A percentile compares a stretch with the other conserved stretches of the same genome.
These are phyloP conservation scores for Ophiocordyceps camponoti-saundersi DNA, from an alignment of 2,329 filamentous ascomycete genomes.

Conservation along the genomic window DNA sequence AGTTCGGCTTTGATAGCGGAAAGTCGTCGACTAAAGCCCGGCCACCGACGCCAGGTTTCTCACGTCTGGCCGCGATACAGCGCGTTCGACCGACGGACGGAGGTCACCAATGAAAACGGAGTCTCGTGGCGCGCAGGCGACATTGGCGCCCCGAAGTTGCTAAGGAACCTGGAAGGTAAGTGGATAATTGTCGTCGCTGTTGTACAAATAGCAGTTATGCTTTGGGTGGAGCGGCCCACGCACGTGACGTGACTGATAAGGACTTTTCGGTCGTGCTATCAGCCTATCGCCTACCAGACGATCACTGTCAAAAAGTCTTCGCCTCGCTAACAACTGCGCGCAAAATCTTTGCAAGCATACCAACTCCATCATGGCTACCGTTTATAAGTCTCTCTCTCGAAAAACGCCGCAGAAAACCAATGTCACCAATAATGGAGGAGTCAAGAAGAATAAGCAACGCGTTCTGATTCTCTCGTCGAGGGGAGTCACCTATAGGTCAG, in stretches of 20 bases:
- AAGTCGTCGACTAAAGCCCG: not conserved
- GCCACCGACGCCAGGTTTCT: not conserved
- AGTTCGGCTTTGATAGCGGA: not conserved
- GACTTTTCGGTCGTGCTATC: no score
- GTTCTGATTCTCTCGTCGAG: constrained; percentile 84
- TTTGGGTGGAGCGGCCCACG: not conserved
- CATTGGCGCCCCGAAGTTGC: not conserved
- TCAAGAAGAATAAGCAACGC: constrained; percentile 51
- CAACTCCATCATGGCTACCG: constrained; percentile 36
- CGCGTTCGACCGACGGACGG: not conserved
- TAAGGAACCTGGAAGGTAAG: not conserved
- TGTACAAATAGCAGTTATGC: not conserved
- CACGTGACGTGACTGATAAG: not conserved
- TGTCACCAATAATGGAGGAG: constrained; percentile 27
- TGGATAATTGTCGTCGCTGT: not conserved
- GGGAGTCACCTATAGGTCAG: constrained; percentile 75
- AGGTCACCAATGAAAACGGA: not conserved
- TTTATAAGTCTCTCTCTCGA: constrained; percentile 61
- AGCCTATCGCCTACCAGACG: no score
- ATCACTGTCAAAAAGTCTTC: not conserved
- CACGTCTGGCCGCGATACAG: not conserved
- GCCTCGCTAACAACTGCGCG: not conserved
- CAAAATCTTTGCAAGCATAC: not conserved
- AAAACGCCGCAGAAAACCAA: constrained; percentile 30
- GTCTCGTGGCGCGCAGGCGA: not conserved